Conservation (phyloP, 192 early-diverging fungal species). For the Backusella psychrophila region DNA sequence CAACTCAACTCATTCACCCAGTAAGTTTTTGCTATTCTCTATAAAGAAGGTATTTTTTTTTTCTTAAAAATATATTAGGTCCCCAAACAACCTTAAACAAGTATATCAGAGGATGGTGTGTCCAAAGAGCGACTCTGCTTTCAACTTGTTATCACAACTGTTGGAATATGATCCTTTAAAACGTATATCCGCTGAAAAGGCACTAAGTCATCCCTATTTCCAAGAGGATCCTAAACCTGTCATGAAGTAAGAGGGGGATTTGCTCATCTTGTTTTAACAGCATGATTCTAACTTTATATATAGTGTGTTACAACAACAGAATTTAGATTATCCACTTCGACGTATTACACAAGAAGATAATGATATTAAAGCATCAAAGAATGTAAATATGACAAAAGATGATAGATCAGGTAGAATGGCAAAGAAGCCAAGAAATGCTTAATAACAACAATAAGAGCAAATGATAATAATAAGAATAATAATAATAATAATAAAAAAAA, state of each 20-base stretch:
- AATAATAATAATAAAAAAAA: background rate
- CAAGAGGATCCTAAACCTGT: constrained; percentile 66
- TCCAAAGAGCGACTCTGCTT: constrained; percentile 41
- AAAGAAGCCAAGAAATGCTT: constrained; percentile 31
- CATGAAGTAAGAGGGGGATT: constrained; percentile 41
- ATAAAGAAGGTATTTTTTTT: background rate
- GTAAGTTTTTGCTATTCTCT: constrained; percentile 33
- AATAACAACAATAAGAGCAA: background rate
- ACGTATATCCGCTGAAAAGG: constrained; percentile 74
- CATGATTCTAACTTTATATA: background rate
- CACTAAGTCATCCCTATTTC: constrained; percentile 82
- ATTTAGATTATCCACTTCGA: constrained; percentile 48
- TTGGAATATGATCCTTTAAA: constrained; percentile 80
- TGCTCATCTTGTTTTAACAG: background rate
- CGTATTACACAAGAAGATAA: constrained; percentile 54
- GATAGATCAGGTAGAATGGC: constrained; percentile 19
- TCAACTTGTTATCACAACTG: constrained; percentile 69
- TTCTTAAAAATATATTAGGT: constrained; percentile 5
- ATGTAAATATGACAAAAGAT: constrained; percentile 20
- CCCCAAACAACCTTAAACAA: constrained; percentile 42
- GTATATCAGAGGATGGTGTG: constrained; percentile 40
- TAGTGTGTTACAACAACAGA: background rate
- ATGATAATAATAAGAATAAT: background rate
- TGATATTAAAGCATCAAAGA: constrained; percentile 46
- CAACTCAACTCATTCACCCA: constrained; percentile 60